phyloP scores from a whole-genome alignment of 495 filamentous ascomycete genomes.

The Hyaloscypha hepaticicola region DNA sequence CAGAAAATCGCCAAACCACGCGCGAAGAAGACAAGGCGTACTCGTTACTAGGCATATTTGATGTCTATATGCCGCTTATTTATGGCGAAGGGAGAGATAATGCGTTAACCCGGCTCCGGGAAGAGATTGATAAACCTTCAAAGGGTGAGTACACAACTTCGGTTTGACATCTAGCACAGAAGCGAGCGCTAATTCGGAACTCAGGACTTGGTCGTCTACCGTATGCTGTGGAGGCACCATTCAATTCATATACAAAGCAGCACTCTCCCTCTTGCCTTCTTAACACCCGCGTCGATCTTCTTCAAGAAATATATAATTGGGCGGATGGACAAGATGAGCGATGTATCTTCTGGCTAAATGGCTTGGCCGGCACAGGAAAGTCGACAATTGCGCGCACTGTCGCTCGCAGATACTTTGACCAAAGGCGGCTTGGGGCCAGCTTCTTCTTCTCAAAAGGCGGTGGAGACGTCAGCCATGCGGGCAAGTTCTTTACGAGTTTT shows the following conservation, averaged over 20 bases:
- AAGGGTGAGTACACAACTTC: conserved; percentile 31
- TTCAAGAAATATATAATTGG: conserved; percentile 11
- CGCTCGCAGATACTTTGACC: conserved; percentile 18
- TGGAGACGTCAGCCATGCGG: conserved; percentile 26
- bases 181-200: not conserved
- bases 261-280: conserved; percentile 32
- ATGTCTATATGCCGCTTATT: too few species aligned
- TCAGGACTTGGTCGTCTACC: not conserved
- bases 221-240: not conserved
- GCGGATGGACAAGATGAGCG: conserved; percentile 1
- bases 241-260: conserved; percentile 15
- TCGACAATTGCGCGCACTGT: conserved; percentile 16
- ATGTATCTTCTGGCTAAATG: conserved; percentile 38
- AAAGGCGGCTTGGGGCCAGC: too few species aligned
- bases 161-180: conserved; percentile 33
- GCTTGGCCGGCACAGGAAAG: conserved; percentile 13
- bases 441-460: conserved; percentile 20
- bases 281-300: conserved; percentile 15
- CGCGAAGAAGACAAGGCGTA: too few species aligned
- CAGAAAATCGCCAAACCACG: too few species aligned
- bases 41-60: too few species aligned
- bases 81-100: too few species aligned
- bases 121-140: conserved; percentile 22
- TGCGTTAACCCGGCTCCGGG: conserved; percentile 18
- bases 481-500: conserved; percentile 25